A percentile compares a stretch with the other conserved stretches of the same genome.
Evolutionary conservation across 2,329 filamentous ascomycete genomes (phyloP).

Genomic region (Exophiala sp.): DNA sequence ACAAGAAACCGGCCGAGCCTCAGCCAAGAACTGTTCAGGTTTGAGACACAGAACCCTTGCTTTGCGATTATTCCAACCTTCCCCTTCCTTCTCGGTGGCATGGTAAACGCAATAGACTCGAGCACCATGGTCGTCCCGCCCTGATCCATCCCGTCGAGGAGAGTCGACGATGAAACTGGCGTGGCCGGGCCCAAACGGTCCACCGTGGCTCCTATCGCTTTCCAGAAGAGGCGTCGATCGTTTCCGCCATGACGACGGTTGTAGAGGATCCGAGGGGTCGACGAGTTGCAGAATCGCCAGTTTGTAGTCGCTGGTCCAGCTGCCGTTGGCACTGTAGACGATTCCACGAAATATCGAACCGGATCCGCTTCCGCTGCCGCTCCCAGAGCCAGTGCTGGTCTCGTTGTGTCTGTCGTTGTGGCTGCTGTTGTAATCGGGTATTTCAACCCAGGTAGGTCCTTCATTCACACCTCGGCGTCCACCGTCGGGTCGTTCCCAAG

Average conservation of each 20-base stretch:
- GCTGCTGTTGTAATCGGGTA: not conserved
- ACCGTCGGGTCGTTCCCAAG: constrained; percentile 26
- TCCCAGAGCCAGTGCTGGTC: not conserved
- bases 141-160: no score
- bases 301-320: constrained; percentile 28
- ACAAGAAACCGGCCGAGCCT: constrained; percentile 22
- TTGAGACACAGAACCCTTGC: constrained; percentile 20
- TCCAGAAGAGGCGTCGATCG: constrained; percentile 20
- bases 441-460: constrained; percentile 24
- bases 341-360: constrained; percentile 20
- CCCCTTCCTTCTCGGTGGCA: constrained; percentile 21
- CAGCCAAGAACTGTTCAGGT: constrained; percentile 13
- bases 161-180: constrained; percentile 26
- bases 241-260: constrained; percentile 23
- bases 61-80: constrained; percentile 28
- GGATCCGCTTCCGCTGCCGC: not conserved
- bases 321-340: constrained; percentile 28
- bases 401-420: not conserved
- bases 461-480: constrained; percentile 27
- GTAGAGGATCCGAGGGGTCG: constrained; percentile 13
- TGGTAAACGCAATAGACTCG: constrained; percentile 28
- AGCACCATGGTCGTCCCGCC: no score
- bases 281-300: constrained; percentile 22
- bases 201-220: constrained; percentile 16
- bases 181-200: constrained; percentile 28